phyloP scores from a whole-genome alignment of 176 grass and related monocot species.

The Leersia perrieri region DNA sequence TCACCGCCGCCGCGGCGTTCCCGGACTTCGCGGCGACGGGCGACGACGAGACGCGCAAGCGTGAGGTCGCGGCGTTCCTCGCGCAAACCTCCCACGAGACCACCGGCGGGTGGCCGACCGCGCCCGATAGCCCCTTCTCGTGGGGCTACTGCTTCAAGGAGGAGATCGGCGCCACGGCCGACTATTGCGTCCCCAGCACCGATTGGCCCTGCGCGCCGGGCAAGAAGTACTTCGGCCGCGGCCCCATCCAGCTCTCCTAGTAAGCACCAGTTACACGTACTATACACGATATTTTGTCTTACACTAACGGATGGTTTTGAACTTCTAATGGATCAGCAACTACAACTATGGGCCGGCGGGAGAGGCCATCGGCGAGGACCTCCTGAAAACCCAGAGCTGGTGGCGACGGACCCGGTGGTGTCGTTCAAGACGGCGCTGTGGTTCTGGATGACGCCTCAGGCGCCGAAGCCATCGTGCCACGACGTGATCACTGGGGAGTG shows the following conservation, averaged over 20 bases:
- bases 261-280: too few relatives aligned
- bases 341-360: constrained; percentile 55
- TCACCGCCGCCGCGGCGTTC: constrained; percentile 44
- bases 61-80: constrained; percentile 55
- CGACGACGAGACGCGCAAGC: not conserved
- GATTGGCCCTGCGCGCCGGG: constrained; percentile 42
- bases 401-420: constrained; percentile 36
- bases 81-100: constrained; percentile 65
- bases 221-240: constrained; percentile 46
- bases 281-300: too few relatives aligned
- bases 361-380: constrained; percentile 33
- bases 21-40: constrained; percentile 24
- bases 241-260: constrained; percentile 52
- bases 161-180: not conserved
- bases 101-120: constrained; percentile 41
- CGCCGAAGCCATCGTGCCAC: constrained; percentile 58
- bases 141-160: constrained; percentile 55
- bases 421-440: constrained; percentile 64
- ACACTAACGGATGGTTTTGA: too few relatives aligned
- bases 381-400: constrained; percentile 61
- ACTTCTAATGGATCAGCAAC: too few relatives aligned
- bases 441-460: constrained; percentile 59
- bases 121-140: constrained; percentile 34
- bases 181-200: constrained; percentile 30
- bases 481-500: constrained; percentile 49